phyloP scores from a whole-genome alignment of 208 protist species.

The Trypanosoma boissoni region DNA sequence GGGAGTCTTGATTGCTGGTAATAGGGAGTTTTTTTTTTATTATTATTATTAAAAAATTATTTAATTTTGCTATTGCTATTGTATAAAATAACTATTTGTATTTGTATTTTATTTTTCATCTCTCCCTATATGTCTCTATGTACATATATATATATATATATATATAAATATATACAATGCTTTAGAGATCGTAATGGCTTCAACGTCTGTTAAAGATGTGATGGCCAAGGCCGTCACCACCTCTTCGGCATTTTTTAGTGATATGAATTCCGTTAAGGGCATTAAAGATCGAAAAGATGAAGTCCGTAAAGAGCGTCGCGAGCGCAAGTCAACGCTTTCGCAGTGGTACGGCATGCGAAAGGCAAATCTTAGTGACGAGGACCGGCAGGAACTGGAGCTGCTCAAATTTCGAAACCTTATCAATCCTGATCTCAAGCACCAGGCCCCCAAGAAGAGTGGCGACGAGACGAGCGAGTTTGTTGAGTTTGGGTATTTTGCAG shows the following conservation, averaged over 20 bases:
- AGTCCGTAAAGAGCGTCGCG: slow-evolving; percentile 56
- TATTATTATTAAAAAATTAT: neutral
- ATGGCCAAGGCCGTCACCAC: slow-evolving; percentile 85
- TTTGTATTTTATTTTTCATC: slow-evolving; percentile 9
- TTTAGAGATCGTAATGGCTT: too few relatives aligned
- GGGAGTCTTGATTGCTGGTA: slow-evolving; percentile 15
- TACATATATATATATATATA: neutral
- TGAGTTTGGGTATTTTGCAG: slow-evolving; percentile 86
- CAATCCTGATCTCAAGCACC: slow-evolving; percentile 67
- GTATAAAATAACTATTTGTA: slow-evolving; percentile 1
- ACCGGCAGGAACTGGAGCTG: slow-evolving; percentile 80
- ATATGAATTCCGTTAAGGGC: slow-evolving; percentile 62
- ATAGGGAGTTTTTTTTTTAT: neutral
- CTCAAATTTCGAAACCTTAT: slow-evolving; percentile 89
- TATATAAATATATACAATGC: too few relatives aligned
- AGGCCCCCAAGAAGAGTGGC: slow-evolving; percentile 72
- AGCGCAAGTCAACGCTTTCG: slow-evolving; percentile 70
- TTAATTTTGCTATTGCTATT: slow-evolving; percentile 13
- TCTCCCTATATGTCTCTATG: slow-evolving; percentile 11
- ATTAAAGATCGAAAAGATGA: slow-evolving; percentile 68
- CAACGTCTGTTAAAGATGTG: slow-evolving; percentile 60
- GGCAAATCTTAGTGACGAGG: slow-evolving; percentile 38
- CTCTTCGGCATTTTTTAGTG: slow-evolving; percentile 57
- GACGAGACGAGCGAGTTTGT: slow-evolving; percentile 62
- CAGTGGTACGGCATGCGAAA: slow-evolving; percentile 90